These are phyloP conservation scores for Lentinula detonsa DNA, from an alignment of 768 basidiomycete species.

Conservation along the genomic window DNA sequence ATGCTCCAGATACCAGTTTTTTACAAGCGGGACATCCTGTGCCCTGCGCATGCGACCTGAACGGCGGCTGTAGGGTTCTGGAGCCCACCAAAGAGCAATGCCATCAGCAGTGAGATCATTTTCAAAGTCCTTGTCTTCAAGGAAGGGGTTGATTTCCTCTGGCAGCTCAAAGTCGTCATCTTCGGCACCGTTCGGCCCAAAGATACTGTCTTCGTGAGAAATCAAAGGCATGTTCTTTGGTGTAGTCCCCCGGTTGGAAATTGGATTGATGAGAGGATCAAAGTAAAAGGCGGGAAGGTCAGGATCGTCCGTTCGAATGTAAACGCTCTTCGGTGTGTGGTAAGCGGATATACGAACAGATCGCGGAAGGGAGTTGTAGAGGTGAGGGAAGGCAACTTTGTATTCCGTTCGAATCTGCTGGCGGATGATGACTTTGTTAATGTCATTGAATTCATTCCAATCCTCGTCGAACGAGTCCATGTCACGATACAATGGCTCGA, in stretches of 20 bases:
- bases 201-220: slow-evolving; percentile 88
- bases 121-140: slow-evolving; percentile 73
- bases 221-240: slow-evolving; percentile 80
- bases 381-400: slow-evolving; percentile 97
- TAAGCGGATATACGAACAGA: slow-evolving; percentile 90
- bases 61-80: slow-evolving; percentile 90
- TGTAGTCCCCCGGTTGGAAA: slow-evolving; percentile 82
- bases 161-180: slow-evolving; percentile 88
- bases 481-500: slow-evolving; percentile 94
- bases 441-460: slow-evolving; percentile 99
- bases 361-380: slow-evolving; percentile 96
- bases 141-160: slow-evolving; percentile 71
- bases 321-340: slow-evolving; percentile 94
- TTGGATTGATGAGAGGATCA: slow-evolving; percentile 97
- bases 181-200: slow-evolving; percentile 81
- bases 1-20: slow-evolving; percentile 98
- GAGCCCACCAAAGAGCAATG: slow-evolving; percentile 98
- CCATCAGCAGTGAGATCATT: slow-evolving; percentile 93
- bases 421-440: slow-evolving; percentile 98
- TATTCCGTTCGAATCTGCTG: slow-evolving; percentile 98
- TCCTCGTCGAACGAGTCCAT: slow-evolving; percentile 98
- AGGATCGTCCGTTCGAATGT: slow-evolving; percentile 99
- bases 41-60: slow-evolving; percentile 91
- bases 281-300: slow-evolving; percentile 99
- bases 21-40: slow-evolving; percentile 92